phyloP scores from a whole-genome alignment of 805 yeast species.

The Saccharomycopsis fibuligera region DNA sequence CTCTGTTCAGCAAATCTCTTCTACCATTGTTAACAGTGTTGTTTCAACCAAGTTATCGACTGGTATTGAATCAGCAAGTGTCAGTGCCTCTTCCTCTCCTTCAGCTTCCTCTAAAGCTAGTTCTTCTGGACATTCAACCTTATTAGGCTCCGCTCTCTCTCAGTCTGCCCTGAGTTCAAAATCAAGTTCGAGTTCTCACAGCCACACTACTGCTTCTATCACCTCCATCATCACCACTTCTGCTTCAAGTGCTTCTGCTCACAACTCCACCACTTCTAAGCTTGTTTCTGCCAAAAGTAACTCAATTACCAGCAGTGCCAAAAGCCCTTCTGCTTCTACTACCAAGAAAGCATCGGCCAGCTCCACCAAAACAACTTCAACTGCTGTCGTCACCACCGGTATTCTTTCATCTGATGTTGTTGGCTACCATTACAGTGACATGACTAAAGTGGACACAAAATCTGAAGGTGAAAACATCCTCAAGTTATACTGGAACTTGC shows the following conservation, averaged over 20 bases:
- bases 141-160: too few species aligned
- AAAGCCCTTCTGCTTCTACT: not conserved
- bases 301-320: not conserved
- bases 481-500: constrained; percentile 6
- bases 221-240: not conserved
- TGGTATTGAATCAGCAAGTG: too few species aligned
- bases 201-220: not conserved
- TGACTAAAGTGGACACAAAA: not conserved
- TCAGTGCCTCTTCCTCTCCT: too few species aligned
- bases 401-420: not conserved
- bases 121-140: too few species aligned
- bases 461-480: constrained; percentile 11
- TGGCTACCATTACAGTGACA: constrained; percentile 10
- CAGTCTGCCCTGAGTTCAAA: too few species aligned
- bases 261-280: not conserved
- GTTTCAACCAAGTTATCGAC: too few species aligned
- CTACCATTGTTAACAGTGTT: too few species aligned
- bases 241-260: not conserved
- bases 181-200: not conserved
- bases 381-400: not conserved
- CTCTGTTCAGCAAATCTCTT: too few species aligned
- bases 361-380: not conserved
- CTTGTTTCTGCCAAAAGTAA: not conserved
- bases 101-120: too few species aligned
- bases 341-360: not conserved